Evolutionary conservation across 305 asterid genomes (phyloP).

Genomic region (Rubia peregrina): DNA sequence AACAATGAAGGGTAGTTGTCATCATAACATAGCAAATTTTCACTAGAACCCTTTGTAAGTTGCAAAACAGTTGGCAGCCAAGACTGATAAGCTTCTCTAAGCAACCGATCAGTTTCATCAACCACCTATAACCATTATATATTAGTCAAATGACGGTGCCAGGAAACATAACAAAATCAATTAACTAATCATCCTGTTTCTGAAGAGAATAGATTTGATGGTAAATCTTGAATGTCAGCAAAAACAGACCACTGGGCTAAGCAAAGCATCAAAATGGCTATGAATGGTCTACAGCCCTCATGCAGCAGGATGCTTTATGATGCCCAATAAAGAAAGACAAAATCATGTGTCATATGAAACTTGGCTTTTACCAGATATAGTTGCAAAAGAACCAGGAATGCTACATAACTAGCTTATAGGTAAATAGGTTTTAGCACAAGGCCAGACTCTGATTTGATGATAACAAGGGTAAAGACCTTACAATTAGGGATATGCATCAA

Average conservation of each 20-base stretch:
- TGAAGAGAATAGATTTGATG: constrained; percentile 1
- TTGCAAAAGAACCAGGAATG: background rate
- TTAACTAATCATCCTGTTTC: background rate
- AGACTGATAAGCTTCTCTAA: constrained; percentile 86
- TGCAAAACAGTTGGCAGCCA: constrained; percentile 87
- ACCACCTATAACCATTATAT: constrained; percentile 51
- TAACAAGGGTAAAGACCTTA: background rate
- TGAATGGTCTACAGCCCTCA: background rate
- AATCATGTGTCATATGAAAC: background rate
- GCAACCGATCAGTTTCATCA: constrained; percentile 87
- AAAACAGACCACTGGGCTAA: background rate
- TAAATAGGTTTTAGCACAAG: background rate
- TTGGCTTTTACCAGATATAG: background rate
- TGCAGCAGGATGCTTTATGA: background rate
- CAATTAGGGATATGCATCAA: constrained; percentile 1
- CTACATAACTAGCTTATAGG: background rate
- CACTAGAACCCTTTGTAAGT: constrained; percentile 35
- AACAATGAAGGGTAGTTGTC: constrained; percentile 26
- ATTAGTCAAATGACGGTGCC: background rate
- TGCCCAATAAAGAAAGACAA: background rate
- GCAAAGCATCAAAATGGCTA: background rate
- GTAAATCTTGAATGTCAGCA: constrained; percentile 3
- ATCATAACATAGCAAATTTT: constrained; percentile 19
- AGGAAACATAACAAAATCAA: background rate
- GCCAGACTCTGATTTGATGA: background rate